phyloP scores from a whole-genome alignment of 1,284 basidiomycete genomes.

The Bondarzewia mesenterica region DNA sequence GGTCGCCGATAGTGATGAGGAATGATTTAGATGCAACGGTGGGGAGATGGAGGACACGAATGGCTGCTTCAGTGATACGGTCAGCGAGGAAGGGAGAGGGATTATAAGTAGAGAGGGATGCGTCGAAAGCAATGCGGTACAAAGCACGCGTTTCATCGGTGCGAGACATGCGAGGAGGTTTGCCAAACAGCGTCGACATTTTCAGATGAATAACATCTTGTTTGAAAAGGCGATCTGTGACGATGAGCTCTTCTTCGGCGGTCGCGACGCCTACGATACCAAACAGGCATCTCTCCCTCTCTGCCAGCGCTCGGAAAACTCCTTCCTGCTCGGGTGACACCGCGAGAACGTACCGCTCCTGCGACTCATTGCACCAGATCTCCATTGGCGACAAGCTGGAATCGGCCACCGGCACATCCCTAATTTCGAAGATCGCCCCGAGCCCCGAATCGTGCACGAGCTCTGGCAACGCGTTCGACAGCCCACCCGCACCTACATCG shows the following conservation, averaged over 20 bases:
- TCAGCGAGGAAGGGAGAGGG: slow-evolving; percentile 30
- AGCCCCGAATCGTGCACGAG: slow-evolving; percentile 91
- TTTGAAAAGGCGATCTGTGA: slow-evolving; percentile 81
- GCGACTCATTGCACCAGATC: slow-evolving; percentile 99
- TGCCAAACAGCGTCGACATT: slow-evolving; percentile 96
- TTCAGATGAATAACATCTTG: slow-evolving; percentile 82
- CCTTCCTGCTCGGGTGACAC: slow-evolving; percentile 55
- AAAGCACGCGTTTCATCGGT: slow-evolving; percentile 52
- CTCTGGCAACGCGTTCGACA: slow-evolving; percentile 96
- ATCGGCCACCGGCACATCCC: slow-evolving; percentile 90
- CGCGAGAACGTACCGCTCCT: slow-evolving; percentile 96
- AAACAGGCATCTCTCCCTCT: slow-evolving; percentile 89
- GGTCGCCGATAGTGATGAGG: slow-evolving; percentile 97
- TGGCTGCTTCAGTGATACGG: slow-evolving; percentile 54
- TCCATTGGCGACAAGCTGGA: slow-evolving; percentile 97
- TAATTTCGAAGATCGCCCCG: slow-evolving; percentile 91
- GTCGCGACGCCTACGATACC: slow-evolving; percentile 89
- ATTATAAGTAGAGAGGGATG: slow-evolving; percentile 62
- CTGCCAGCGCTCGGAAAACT: slow-evolving; percentile 72
- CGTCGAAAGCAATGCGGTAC: slow-evolving; percentile 59
- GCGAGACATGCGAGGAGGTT: slow-evolving; percentile 89
- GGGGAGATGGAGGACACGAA: slow-evolving; percentile 85
- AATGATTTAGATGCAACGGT: slow-evolving; percentile 94
- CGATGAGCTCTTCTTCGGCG: slow-evolving; percentile 72
- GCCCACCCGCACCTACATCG: slow-evolving; percentile 95